phyloP scores from a whole-genome alignment of 1,139 yeast genomes.

The Ogataea hybrid region DNA sequence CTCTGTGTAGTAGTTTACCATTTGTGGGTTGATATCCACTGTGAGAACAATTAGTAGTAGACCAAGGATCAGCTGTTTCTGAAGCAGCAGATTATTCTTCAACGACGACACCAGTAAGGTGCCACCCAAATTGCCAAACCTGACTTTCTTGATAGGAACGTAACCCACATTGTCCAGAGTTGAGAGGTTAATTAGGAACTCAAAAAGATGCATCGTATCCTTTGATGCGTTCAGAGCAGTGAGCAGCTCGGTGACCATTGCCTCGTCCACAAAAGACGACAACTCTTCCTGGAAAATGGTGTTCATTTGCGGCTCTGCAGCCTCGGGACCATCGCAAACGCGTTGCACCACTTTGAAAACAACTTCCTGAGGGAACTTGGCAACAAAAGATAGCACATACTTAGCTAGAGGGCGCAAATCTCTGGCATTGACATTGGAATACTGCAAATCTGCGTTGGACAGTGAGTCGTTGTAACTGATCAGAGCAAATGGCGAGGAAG shows the following conservation, averaged over 20 bases:
- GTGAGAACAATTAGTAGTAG: slow-evolving; percentile 38
- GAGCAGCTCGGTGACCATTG: slow-evolving; percentile 25
- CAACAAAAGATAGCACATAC: slow-evolving; percentile 13
- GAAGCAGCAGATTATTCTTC: slow-evolving; percentile 24
- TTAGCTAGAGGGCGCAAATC: slow-evolving; percentile 13
- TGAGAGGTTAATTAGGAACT: slow-evolving; percentile 28
- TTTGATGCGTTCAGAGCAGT: slow-evolving; percentile 26
- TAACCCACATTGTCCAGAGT: slow-evolving; percentile 21
- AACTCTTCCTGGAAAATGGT: slow-evolving; percentile 36
- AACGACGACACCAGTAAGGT: slow-evolving; percentile 24
- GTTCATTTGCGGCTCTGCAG: slow-evolving; percentile 25
- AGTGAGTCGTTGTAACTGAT: slow-evolving; percentile 21
- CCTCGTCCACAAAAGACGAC: slow-evolving; percentile 25
- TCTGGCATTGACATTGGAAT: slow-evolving; percentile 4
- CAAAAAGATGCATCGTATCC: slow-evolving; percentile 26
- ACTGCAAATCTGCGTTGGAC: slow-evolving; percentile 4
- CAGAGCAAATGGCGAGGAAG: slow-evolving; percentile 29
- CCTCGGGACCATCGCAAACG: slow-evolving; percentile 5
- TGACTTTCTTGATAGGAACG: slow-evolving; percentile 18
- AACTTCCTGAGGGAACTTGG: slow-evolving; percentile 14
- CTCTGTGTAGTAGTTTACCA: slow-evolving; percentile 27
- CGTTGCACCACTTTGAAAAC: slow-evolving; percentile 12
- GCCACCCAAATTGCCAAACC: slow-evolving; percentile 25
- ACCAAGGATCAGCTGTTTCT: slow-evolving; percentile 31
- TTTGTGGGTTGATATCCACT: slow-evolving; percentile 35